Conservation (phyloP, 2,329 filamentous ascomycete genomes). For the Cordyceps pruinosa region DNA sequence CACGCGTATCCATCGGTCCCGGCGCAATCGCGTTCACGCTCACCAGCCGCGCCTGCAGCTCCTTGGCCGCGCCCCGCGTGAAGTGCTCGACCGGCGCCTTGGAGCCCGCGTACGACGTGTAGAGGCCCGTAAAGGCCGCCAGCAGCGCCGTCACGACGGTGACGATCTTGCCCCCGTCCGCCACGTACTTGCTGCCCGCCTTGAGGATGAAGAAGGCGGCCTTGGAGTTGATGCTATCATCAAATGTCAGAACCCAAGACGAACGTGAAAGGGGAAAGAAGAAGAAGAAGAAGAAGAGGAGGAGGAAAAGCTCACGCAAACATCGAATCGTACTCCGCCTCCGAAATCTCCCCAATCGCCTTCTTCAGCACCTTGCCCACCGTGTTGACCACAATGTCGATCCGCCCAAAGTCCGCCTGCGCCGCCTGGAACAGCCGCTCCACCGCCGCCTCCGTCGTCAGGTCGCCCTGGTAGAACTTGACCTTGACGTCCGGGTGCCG, state of each 20-base stretch:
- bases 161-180: constrained; percentile 40
- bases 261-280: background rate
- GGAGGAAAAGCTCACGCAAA: constrained; percentile 31
- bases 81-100: constrained; percentile 35
- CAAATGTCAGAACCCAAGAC: background rate
- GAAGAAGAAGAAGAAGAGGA: background rate
- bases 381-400: constrained; percentile 45
- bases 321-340: constrained; percentile 40
- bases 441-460: constrained; percentile 34
- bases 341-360: constrained; percentile 34
- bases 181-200: constrained; percentile 33
- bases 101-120: constrained; percentile 39
- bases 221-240: constrained; percentile 37
- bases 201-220: constrained; percentile 39
- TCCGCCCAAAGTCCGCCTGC: constrained; percentile 33
- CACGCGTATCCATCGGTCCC: constrained; percentile 35
- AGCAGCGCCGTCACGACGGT: constrained; percentile 38
- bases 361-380: constrained; percentile 44
- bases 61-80: constrained; percentile 29
- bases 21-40: constrained; percentile 31
- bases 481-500: constrained; percentile 27
- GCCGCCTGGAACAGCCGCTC: constrained; percentile 33
- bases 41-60: constrained; percentile 25
- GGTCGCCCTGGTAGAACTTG: constrained; percentile 35
- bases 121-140: constrained; percentile 38